These are phyloP conservation scores for Spathaspora girioi DNA, from an alignment of 805 yeast genomes.

Conservation along the genomic window DNA sequence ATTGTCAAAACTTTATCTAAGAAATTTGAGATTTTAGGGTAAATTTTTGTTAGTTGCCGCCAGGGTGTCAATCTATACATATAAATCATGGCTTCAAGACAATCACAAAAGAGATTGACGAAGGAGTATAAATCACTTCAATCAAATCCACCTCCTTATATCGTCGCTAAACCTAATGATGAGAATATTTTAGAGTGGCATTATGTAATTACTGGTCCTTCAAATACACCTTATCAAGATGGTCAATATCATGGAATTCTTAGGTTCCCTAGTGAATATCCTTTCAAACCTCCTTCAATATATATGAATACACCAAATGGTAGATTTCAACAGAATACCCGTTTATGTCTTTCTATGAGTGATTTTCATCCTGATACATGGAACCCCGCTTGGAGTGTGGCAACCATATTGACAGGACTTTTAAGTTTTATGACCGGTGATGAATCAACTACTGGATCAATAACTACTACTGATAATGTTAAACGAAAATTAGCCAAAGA, in stretches of 20 bases:
- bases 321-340: conserved; percentile 72
- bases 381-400: conserved; percentile 96
- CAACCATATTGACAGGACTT: conserved; percentile 82
- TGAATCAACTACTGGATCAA: conserved; percentile 82
- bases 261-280: conserved; percentile 79
- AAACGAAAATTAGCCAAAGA: conserved; percentile 56
- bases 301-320: conserved; percentile 90
- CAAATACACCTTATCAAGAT: conserved; percentile 77
- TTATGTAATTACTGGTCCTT: conserved; percentile 88
- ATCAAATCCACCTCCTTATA: conserved; percentile 80
- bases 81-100: conserved; percentile 33
- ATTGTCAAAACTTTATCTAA: background rate
- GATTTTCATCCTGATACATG: conserved; percentile 93
- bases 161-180: conserved; percentile 83
- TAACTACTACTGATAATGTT: conserved; percentile 56
- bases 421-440: conserved; percentile 89
- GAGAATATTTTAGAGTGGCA: conserved; percentile 91
- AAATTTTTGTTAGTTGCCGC: background rate
- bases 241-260: conserved; percentile 93
- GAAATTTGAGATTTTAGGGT: background rate
- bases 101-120: conserved; percentile 50
- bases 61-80: background rate
- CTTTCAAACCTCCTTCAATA: conserved; percentile 88
- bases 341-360: conserved; percentile 87
- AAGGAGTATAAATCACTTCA: conserved; percentile 78